phyloP scores from a whole-genome alignment of 352 stramenopile species.

The Phytopythium chamaehyphon region DNA sequence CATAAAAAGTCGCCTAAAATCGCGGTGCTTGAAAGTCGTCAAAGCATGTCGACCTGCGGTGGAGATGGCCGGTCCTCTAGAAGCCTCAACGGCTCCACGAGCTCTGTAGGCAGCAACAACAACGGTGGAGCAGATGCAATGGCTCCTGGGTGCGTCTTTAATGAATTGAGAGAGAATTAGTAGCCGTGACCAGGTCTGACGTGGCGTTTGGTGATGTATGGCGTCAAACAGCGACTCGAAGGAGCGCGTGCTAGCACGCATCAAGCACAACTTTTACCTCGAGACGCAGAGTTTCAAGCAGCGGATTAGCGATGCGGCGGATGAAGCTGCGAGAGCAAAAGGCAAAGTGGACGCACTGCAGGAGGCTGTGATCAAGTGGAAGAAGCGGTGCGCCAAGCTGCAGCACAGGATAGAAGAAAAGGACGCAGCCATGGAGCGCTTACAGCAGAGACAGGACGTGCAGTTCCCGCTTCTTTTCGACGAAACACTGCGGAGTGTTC shows the following conservation, averaged over 20 bases:
- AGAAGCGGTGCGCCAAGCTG: constrained; percentile 54
- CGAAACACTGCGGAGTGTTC: constrained; percentile 59
- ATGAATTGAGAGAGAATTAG: too few species aligned
- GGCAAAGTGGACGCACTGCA: constrained; percentile 32
- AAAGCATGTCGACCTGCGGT: too few species aligned
- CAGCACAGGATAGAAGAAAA: constrained; percentile 56
- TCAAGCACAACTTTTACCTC: constrained; percentile 54
- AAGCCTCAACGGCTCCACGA: too few species aligned
- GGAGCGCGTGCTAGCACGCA: constrained; percentile 31
- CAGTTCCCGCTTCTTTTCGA: constrained; percentile 50
- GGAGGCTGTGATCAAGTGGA: constrained; percentile 38
- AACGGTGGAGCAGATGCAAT: too few species aligned
- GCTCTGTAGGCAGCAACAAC: too few species aligned
- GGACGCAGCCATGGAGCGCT: constrained; percentile 36
- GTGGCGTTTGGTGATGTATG: too few species aligned
- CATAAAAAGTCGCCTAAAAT: too few species aligned
- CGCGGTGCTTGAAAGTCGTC: too few species aligned
- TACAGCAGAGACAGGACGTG: constrained; percentile 53
- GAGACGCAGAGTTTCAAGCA: constrained; percentile 48
- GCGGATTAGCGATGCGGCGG: constrained; percentile 26
- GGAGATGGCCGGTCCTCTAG: too few species aligned
- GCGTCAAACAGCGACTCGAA: constrained; percentile 15
- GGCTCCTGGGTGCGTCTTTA: too few species aligned
- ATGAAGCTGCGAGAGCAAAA: constrained; percentile 17
- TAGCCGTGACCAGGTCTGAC: too few species aligned